Evolutionary conservation across 2,329 filamentous ascomycete species (phyloP), one percentile per base, ranked within the genome.

Genomic region (Cladosporium halotolerans): DNA sequence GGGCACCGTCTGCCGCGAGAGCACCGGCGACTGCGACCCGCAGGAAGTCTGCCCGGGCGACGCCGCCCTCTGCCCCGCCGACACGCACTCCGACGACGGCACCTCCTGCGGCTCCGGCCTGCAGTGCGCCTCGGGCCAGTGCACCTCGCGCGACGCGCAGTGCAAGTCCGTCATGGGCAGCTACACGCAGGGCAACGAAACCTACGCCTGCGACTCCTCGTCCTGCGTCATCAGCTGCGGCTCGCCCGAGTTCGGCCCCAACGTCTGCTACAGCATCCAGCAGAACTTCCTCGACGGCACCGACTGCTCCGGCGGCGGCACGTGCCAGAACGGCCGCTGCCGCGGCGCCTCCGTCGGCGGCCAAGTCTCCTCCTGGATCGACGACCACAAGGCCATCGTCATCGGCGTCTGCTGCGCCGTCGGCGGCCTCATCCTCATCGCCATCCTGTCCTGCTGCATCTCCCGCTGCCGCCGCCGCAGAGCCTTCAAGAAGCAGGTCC

Each of bases 201-300:
- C 89, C 2, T 83, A 82, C 62, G 85, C 91, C 9, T 99, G 93
- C 71, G 82, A 85, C 59, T 76, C 74, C 51, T 78, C 79, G 34
- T 84, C 83, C 46, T 99, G 93, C 71, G 77, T 80, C 58, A 75
- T 97, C 47, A 84, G 83, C 45, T 99, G 93, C 70, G 78, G 79
- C 2, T 86, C 85, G 19, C 83, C 88, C 4, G 75, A 82, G 53
- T 84, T 91, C 54, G 81, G 81, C 7, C 58, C 74, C 5, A 80
- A 81, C 54, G 76, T 79, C 7, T 96, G 89, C 70, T 84, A 86
- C 56, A 79, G 80, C 18, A 81, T 95, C 73, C 85, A 88, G 67
- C 90, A 96, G 68, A 93, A 95, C 72, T 97, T 95, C 72, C 76
- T 97, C 31, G 93, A 99, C 66, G 93, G 93, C 14, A 97, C 93